Base-by-base conservation (phyloP, 2,329 filamentous ascomycete genomes). In the Fusarium chaquense region DNA sequence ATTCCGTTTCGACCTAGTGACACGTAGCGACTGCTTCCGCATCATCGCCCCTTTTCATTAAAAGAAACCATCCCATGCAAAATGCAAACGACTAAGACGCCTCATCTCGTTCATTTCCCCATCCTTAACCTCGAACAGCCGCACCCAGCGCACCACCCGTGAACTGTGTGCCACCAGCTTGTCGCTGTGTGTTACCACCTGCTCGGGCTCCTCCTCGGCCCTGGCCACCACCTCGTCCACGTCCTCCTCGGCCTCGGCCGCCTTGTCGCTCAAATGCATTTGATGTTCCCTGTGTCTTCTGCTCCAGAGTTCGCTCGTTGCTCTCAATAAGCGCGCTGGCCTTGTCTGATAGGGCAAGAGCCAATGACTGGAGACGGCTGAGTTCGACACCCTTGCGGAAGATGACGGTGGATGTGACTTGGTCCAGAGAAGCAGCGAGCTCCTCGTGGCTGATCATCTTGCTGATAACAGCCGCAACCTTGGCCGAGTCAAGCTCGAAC, bases 361-460 rank as follows among this genome's bases (percentile, higher is more conserved):
- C 94, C 77, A 99, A 87, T 80, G 93, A 97, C 84, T 99, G 96
- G 71, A 99, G 89, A 75, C 97, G 90, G 78, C 93, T 97, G 71
- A 99, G 89, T 86, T 99, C 97, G 69, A 99, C 96, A 63, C 96
- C 97, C 90, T 99, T 98, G 82, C 96, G 92, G 93, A 99, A 99
- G 84, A 98, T 96, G 82, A 99, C 93, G 53, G 93, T 97, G 73
- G 92, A 91, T 77, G 97, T 98, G 83, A 99, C 95, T 83, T 99
- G 96, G 85, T 99, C 97, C 30, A 99, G 89, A 38, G 96, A 97
- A 44, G 96, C 96, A 12, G 93, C 93, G 51, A 99, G 90, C 82
- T 99, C 96, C 83, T 99, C 96, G 85, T 99, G 96, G 76, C 94
- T 97, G 81, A 99, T 98, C 96, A 99, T 99, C 86, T 97, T 97